These are phyloP conservation scores for Monilinia fructigena DNA, from an alignment of 2,329 filamentous ascomycete genomes.

Conservation along the genomic window DNA sequence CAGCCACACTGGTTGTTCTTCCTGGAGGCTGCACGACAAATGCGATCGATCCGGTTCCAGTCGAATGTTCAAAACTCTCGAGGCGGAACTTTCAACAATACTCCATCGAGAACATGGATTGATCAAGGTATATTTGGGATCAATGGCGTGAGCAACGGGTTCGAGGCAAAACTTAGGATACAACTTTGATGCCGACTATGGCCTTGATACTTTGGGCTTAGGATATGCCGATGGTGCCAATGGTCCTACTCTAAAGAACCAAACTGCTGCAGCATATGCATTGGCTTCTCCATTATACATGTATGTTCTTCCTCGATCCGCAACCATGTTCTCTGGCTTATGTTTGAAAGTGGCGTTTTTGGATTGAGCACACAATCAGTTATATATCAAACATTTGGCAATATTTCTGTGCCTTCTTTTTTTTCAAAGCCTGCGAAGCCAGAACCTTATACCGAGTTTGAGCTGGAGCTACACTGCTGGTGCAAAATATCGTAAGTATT, in stretches of 20 bases:
- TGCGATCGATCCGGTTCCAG: conserved; percentile 40
- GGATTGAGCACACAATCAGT: conserved; percentile 42
- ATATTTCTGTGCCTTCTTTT: conserved; percentile 41
- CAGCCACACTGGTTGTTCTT: conserved; percentile 41
- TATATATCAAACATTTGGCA: conserved; percentile 42
- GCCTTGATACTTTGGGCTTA: conserved; percentile 27
- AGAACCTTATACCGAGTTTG: conserved; percentile 41
- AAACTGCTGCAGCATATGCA: conserved; percentile 34
- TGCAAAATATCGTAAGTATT: conserved; percentile 42
- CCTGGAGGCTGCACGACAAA: conserved; percentile 38
- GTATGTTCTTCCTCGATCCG: conserved; percentile 32
- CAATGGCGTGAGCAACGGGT: conserved; percentile 41
- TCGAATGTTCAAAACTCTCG: conserved; percentile 41
- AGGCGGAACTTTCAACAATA: conserved; percentile 41
- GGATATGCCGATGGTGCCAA: conserved; percentile 29
- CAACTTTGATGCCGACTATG: conserved; percentile 27
- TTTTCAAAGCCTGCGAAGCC: conserved; percentile 40
- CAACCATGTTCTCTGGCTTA: neutral
- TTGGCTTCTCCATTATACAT: conserved; percentile 42
- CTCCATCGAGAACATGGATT: conserved; percentile 41
- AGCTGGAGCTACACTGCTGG: conserved; percentile 46
- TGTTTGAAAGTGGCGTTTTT: conserved; percentile 41
- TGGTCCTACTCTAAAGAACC: conserved; percentile 32
- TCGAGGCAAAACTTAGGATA: conserved; percentile 29
- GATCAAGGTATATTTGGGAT: conserved; percentile 41